A percentile compares a stretch with the other conserved stretches of the same genome.
phyloP scores from a whole-genome alignment of 805 yeast species.

The Metschnikowia colocasiae region DNA sequence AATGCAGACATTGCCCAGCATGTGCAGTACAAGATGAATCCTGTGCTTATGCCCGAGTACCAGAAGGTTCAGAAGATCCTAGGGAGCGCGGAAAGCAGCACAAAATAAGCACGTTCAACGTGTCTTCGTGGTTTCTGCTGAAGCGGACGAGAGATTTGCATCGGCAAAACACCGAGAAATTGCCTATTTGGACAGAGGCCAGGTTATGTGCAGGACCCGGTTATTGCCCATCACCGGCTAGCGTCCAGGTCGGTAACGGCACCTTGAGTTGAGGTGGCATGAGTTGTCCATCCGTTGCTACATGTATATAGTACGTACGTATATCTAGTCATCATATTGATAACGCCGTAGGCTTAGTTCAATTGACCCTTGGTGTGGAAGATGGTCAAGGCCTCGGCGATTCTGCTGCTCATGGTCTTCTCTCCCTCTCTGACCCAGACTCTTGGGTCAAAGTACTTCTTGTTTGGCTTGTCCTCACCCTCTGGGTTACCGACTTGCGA shows the following conservation, averaged over 20 bases:
- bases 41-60: constrained; percentile 39
- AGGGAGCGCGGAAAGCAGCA: not conserved
- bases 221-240: no score
- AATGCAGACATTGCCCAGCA: constrained; percentile 59
- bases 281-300: no score
- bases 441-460: constrained; percentile 99
- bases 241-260: no score
- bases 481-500: constrained; percentile 98
- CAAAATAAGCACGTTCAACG: no score
- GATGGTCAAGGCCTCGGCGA: constrained; percentile 74
- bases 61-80: constrained; percentile 22
- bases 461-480: constrained; percentile 98
- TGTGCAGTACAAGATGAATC: constrained; percentile 28
- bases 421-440: constrained; percentile 99
- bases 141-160: not conserved
- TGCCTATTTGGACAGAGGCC: no score
- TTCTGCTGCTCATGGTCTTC: constrained; percentile 91
- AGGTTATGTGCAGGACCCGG: no score
- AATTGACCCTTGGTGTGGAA: constrained; percentile 78
- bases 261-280: no score
- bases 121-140: no score
- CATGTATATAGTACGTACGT: constrained; percentile 1
- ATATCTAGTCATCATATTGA: not conserved
- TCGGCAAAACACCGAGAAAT: no score
- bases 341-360: constrained; percentile 7